phyloP scores from a whole-genome alignment of 352 stramenopile species.

The Thraustochytrium striatum region DNA sequence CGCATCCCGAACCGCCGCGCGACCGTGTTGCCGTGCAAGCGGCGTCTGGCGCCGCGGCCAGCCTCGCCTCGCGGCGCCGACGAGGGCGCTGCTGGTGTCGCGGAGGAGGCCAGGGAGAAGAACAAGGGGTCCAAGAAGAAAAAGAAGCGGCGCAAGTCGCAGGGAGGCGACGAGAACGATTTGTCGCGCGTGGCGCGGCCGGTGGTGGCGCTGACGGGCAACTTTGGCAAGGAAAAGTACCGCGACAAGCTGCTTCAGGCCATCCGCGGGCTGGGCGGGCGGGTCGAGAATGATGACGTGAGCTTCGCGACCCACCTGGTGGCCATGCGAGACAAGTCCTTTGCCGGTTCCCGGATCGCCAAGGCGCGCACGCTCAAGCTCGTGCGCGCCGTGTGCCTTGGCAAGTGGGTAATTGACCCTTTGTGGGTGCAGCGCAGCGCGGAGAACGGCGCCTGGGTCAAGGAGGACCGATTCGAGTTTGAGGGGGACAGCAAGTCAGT shows the following conservation, averaged over 20 bases:
- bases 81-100: too few relatives aligned
- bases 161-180: not conserved
- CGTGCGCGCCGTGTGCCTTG: slow-evolving; percentile 5
- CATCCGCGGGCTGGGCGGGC: not conserved
- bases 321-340: not conserved
- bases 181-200: not conserved
- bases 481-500: slow-evolving; percentile 31
- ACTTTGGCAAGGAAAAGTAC: not conserved
- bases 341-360: not conserved
- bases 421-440: slow-evolving; percentile 1
- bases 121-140: not conserved
- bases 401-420: slow-evolving; percentile 4
- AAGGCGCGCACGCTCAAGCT: slow-evolving; percentile 39
- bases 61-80: too few relatives aligned
- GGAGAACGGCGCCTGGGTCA: not conserved
- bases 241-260: not conserved
- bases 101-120: too few relatives aligned
- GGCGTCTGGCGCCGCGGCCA: too few relatives aligned
- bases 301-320: slow-evolving; percentile 11
- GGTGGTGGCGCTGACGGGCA: not conserved
- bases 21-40: not conserved
- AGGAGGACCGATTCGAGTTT: slow-evolving; percentile 21
- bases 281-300: slow-evolving; percentile 11
- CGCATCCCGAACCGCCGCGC: not conserved
- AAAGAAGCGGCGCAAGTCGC: not conserved